phyloP scores from a whole-genome alignment of 2,329 filamentous ascomycete species.

The Aspergillus phoenicis region DNA sequence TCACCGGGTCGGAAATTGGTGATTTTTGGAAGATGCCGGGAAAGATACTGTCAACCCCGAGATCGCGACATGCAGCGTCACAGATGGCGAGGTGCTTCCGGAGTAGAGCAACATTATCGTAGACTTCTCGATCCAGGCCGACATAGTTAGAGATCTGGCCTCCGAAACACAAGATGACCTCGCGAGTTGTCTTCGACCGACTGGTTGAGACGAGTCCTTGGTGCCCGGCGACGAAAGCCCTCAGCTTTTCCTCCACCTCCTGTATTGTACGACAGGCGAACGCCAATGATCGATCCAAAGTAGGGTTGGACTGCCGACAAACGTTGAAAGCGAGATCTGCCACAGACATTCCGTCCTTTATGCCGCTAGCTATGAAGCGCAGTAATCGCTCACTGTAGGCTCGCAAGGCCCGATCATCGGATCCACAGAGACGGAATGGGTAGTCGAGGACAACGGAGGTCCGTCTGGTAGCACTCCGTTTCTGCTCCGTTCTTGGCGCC shows the following conservation, averaged over 20 bases:
- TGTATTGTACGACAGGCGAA: neutral
- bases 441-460: neutral
- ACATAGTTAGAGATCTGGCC: conserved; percentile 38
- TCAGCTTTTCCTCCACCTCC: neutral
- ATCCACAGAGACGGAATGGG: neutral
- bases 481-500: neutral
- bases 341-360: neutral
- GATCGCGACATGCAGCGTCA: neutral
- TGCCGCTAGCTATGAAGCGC: neutral
- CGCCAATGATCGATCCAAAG: too few relatives aligned
- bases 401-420: neutral
- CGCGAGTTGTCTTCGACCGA: neutral
- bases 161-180: conserved; percentile 42
- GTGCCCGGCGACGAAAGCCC: neutral
- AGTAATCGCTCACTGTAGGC: neutral
- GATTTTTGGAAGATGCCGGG: conserved; percentile 31
- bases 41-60: conserved; percentile 38
- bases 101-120: conserved; percentile 29
- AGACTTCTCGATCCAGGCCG: conserved; percentile 30
- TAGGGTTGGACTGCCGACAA: too few relatives aligned
- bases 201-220: too few relatives aligned
- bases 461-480: too few relatives aligned
- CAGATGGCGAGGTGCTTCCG: conserved; percentile 34
- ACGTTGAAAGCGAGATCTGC: neutral
- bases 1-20: conserved; percentile 23